Evolutionary conservation across 2,329 filamentous ascomycete species (phyloP), one percentile per base, ranked within the genome.

Genomic region (Nothopassalora personata): DNA sequence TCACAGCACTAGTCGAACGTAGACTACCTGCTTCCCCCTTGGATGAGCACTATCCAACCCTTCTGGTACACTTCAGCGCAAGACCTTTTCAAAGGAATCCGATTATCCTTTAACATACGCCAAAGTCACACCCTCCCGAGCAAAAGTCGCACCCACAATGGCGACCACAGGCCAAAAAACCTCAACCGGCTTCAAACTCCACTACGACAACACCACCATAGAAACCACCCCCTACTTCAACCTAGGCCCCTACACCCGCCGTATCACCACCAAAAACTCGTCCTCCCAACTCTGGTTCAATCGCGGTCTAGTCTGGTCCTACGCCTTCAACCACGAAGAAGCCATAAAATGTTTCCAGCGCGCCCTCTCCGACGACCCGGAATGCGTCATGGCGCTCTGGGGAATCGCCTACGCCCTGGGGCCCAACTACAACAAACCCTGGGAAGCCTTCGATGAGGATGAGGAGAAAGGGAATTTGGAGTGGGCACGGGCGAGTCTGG

Each of bases 351-450:
- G 87, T 73, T 90, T 89, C 66, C 75, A 85, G 65, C 74, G 76
- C 8, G 85, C 84, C n/a, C 79, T 84, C 33, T 70, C 72, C 1
- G 69, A 76, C 50, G 87, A 90, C 61, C 61, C 74, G 0, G 62
- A 71, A 1, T 88, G 83, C 58, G 79, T 81, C 31, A 84, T 89
- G 77, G 86, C 84, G 3, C 81, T 87, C 66, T 90, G 87, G 86
- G 87, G 87, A 0, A 73, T 88, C 4, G 85, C 89, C 0, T 91
- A 88, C 69, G 79, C 86, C 1, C 74, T 89, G 0, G 89, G 89
- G 0, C 89, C 89, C 3, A 91, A 93, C 68, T 87, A 89, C 72
- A 90, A 92, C 75, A 90, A 91, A 68, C 85, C 88, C 0, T 91
- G 89, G 89, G 81, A 84, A 30, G 79, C 84, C 27, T 90, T 91